Evolutionary conservation across 768 basidiomycete species (phyloP).

Genomic region (Saitozyma podzolica): DNA sequence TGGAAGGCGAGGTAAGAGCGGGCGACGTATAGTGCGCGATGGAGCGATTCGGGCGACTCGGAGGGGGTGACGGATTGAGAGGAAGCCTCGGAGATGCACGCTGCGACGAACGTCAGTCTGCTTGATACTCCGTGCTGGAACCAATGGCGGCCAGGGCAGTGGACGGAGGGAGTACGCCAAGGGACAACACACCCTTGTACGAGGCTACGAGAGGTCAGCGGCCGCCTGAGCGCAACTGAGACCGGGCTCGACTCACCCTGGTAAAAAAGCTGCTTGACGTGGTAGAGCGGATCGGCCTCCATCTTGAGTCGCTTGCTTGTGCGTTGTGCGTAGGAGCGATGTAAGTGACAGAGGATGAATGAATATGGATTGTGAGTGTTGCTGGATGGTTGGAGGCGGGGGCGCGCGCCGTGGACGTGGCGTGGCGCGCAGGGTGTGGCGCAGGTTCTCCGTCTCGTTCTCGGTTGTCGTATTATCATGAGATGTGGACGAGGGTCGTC

Average conservation of each 20-base stretch:
- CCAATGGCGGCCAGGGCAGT: background rate
- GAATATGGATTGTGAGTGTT: too few species aligned
- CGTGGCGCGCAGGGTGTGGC: too few species aligned
- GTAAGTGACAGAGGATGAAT: too few species aligned
- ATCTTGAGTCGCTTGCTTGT: constrained; percentile 22
- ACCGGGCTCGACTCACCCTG: constrained; percentile 37
- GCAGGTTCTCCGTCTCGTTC: too few species aligned
- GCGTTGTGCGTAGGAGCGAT: too few species aligned
- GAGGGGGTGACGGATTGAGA: constrained; percentile 32
- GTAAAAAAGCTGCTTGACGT: constrained; percentile 53
- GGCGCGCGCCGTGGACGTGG: too few species aligned
- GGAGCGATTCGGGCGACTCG: constrained; percentile 29
- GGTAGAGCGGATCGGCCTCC: constrained; percentile 52
- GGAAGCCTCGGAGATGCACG: constrained; percentile 47
- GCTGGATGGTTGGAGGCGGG: too few species aligned
- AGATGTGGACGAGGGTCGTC: too few species aligned
- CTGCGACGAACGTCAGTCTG: constrained; percentile 17
- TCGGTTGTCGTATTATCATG: too few species aligned
- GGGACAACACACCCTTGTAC: constrained; percentile 38
- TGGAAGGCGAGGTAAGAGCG: constrained; percentile 49
- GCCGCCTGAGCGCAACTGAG: background rate
- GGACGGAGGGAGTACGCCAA: background rate
- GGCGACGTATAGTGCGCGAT: constrained; percentile 48
- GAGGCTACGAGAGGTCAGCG: constrained; percentile 37
- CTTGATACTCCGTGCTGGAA: too few species aligned